phyloP scores from a whole-genome alignment of 2,329 filamentous ascomycete species.

The Dothistroma pini region DNA sequence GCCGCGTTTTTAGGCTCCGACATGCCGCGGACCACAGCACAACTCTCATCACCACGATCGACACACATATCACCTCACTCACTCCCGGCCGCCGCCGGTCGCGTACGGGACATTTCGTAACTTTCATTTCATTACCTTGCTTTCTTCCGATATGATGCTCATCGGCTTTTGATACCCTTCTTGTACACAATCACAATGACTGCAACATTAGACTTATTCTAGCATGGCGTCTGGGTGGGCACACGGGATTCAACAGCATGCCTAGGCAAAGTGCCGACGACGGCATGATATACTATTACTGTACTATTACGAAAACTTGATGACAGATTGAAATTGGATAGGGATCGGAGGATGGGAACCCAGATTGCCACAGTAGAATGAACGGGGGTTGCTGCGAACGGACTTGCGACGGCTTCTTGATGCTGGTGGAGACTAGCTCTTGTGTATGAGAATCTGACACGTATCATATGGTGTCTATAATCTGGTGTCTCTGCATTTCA shows the following conservation, averaged over 20 bases:
- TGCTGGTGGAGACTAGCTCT: neutral
- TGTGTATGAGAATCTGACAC: neutral
- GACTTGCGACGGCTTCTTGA: neutral
- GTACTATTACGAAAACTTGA: slow-evolving; percentile 5
- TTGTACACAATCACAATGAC: slow-evolving; percentile 14
- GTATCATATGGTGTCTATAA: neutral
- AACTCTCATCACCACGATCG: neutral
- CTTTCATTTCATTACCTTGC: slow-evolving; percentile 5
- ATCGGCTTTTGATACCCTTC: slow-evolving; percentile 19
- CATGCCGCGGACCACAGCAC: slow-evolving; percentile 3
- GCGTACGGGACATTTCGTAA: slow-evolving; percentile 14
- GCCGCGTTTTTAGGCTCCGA: slow-evolving; percentile 20
- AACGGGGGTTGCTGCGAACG: neutral
- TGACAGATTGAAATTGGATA: slow-evolving; percentile 3
- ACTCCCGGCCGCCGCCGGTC: slow-evolving; percentile 16
- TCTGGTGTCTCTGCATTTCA: neutral
- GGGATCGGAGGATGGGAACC: neutral
- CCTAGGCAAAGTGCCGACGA: slow-evolving; percentile 3
- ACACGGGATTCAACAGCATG: neutral
- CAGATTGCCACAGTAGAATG: slow-evolving; percentile 10
- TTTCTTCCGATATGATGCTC: neutral
- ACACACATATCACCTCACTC: slow-evolving; percentile 9
- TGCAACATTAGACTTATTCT: slow-evolving; percentile 7
- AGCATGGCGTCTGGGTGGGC: slow-evolving; percentile 17
- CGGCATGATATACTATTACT: slow-evolving; percentile 7